Percentiles rank a stretch among this genome's conserved stretches.
These are phyloP conservation scores for Brasilioporus rufonigricans DNA, from an alignment of 768 basidiomycete species.

Conservation along the genomic window DNA sequence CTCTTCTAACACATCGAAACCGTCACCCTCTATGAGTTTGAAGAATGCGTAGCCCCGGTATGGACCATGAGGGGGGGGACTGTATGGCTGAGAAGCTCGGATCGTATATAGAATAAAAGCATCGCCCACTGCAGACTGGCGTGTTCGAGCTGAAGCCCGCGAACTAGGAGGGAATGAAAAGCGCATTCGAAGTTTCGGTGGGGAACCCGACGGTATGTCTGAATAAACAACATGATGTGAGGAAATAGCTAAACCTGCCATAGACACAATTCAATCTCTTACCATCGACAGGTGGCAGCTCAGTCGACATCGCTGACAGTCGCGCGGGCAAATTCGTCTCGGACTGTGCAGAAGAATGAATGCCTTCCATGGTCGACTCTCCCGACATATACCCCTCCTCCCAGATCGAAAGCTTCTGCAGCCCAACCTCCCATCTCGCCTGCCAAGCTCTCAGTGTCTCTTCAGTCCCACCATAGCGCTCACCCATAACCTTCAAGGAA, in stretches of 20 bases:
- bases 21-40: not conserved
- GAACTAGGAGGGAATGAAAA: not conserved
- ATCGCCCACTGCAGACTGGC: not conserved
- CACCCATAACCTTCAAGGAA: constrained; percentile 60
- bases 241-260: too few species aligned
- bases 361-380: not conserved
- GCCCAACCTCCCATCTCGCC: constrained; percentile 46
- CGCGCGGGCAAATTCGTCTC: not conserved
- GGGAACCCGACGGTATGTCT: not conserved
- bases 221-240: not conserved
- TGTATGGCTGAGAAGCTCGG: not conserved
- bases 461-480: constrained; percentile 55
- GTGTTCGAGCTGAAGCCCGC: not conserved
- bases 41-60: not conserved
- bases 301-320: not conserved
- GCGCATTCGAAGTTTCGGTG: not conserved
- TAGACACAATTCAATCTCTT: not conserved
- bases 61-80: not conserved
- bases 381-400: not conserved
- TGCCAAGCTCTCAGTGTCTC: constrained; percentile 70
- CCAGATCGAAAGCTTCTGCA: not conserved
- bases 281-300: not conserved
- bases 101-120: not conserved
- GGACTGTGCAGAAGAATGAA: not conserved
- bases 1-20: not conserved